A percentile compares a stretch with the other conserved stretches of the same genome.
These are phyloP conservation scores for Basidiobolus meristosporus DNA, from an alignment of 371 early-diverging fungal species.

Conservation along the genomic window DNA sequence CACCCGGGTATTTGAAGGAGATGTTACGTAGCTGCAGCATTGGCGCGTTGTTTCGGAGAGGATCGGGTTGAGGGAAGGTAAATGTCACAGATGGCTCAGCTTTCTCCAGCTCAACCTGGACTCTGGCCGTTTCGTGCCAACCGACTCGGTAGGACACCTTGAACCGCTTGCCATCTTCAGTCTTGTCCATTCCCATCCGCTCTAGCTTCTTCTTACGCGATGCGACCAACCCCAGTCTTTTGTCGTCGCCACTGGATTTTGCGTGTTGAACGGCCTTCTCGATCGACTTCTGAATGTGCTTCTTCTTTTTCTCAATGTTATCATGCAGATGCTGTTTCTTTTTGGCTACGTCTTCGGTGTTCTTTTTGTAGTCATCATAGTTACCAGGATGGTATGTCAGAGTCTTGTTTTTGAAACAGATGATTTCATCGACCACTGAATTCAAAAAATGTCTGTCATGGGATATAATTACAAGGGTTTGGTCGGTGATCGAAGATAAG, in stretches of 20 bases:
- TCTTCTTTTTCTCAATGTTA: constrained; percentile 31
- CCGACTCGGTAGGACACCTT: constrained; percentile 44
- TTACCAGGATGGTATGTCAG: constrained; percentile 55
- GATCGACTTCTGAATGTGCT: constrained; percentile 34
- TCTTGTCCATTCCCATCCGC: constrained; percentile 36
- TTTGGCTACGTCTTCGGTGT: constrained; percentile 31
- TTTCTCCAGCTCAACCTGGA: constrained; percentile 33
- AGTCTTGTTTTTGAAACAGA: constrained; percentile 35
- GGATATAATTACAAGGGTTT: constrained; percentile 51
- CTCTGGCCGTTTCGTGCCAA: constrained; percentile 19
- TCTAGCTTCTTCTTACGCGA: constrained; percentile 49
- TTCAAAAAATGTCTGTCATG: constrained; percentile 67
- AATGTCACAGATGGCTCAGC: constrained; percentile 21
- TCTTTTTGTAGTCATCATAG: constrained; percentile 43
- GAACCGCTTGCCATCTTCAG: constrained; percentile 38
- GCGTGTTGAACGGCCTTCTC: constrained; percentile 43
- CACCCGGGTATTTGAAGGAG: constrained; percentile 24
- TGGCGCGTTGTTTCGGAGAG: constrained; percentile 33
- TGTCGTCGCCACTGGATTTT: constrained; percentile 52
- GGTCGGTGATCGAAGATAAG: constrained; percentile 23
- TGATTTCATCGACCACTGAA: constrained; percentile 42
- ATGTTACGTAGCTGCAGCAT: constrained; percentile 39
- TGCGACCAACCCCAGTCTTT: constrained; percentile 43
- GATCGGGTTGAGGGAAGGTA: constrained; percentile 28
- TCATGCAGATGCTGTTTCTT: constrained; percentile 25